Conservation (phyloP, 2,329 filamentous ascomycete genomes). For the Fusarium tanahbumbuense region DNA sequence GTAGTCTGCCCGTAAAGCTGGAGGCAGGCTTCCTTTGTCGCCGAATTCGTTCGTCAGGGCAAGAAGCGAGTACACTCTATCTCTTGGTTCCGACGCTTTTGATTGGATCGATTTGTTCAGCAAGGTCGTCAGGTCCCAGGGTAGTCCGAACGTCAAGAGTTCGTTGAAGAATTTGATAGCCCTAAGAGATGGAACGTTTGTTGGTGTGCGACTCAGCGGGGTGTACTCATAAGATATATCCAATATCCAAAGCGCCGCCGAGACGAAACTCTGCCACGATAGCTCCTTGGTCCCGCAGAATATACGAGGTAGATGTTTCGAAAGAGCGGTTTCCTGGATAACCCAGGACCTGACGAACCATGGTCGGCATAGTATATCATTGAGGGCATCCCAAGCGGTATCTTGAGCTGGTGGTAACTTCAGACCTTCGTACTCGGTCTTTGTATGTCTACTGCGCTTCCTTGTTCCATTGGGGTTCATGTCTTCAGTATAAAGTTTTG, state of each 20-base stretch:
- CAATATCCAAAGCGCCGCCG: not conserved
- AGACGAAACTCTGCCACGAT: not conserved
- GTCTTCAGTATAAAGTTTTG: not conserved
- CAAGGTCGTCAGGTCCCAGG: not conserved
- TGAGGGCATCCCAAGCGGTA: no score
- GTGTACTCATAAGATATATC: not conserved
- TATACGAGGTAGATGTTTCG: not conserved
- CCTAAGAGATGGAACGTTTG: not conserved
- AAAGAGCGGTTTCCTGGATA: not conserved
- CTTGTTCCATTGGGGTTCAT: not conserved
- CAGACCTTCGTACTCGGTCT: not conserved
- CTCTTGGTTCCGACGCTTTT: not conserved
- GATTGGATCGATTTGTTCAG: not conserved
- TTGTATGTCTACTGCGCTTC: not conserved
- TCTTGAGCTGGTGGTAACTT: no score
- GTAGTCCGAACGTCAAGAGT: not conserved
- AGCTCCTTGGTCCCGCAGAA: not conserved
- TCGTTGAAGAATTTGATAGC: not conserved
- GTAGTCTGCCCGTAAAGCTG: not conserved
- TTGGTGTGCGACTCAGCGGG: fast-evolving
- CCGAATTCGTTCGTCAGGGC: not conserved
- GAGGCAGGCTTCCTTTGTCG: fast-evolving
- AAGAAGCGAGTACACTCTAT: not conserved
- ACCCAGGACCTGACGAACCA: not conserved
- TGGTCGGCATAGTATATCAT: fast-evolving